Conservation (phyloP, 345 rosid species). For the Syzygium oleosum region DNA sequence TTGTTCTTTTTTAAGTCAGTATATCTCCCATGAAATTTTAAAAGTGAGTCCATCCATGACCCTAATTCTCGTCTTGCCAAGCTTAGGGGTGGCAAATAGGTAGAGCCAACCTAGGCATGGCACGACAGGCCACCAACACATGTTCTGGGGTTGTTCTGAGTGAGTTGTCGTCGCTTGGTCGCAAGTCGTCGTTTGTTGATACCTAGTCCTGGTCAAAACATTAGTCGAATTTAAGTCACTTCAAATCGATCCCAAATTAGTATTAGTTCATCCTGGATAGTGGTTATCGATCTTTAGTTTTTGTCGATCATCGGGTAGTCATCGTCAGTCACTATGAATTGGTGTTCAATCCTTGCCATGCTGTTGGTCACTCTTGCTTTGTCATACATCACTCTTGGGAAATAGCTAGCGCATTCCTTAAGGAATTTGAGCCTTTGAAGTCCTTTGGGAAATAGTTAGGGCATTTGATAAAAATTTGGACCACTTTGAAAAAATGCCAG, state of each 20-base stretch:
- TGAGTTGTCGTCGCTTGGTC: neutral
- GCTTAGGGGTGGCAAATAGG: too few species aligned
- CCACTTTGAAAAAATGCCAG: accelerated
- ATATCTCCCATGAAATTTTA: neutral
- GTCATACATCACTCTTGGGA: neutral
- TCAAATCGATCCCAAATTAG: neutral
- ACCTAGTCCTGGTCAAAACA: neutral
- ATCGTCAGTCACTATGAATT: too few species aligned
- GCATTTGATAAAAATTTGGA: neutral
- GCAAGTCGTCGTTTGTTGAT: neutral
- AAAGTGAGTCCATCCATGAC: neutral
- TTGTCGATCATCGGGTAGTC: neutral
- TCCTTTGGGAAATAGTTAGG: neutral
- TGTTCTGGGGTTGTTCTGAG: too few species aligned
- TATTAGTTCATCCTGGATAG: neutral
- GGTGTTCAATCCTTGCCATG: too few species aligned
- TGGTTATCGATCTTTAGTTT: neutral
- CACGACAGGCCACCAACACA: too few species aligned
- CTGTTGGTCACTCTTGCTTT: neutral
- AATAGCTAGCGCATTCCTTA: neutral
- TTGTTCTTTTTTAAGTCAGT: neutral
- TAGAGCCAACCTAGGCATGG: too few species aligned
- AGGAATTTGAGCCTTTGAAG: neutral
- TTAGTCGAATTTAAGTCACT: neutral
- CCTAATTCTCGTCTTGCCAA: neutral